Base-by-base conservation (phyloP, 495 filamentous ascomycete genomes). In the Immersiella caudata region DNA sequence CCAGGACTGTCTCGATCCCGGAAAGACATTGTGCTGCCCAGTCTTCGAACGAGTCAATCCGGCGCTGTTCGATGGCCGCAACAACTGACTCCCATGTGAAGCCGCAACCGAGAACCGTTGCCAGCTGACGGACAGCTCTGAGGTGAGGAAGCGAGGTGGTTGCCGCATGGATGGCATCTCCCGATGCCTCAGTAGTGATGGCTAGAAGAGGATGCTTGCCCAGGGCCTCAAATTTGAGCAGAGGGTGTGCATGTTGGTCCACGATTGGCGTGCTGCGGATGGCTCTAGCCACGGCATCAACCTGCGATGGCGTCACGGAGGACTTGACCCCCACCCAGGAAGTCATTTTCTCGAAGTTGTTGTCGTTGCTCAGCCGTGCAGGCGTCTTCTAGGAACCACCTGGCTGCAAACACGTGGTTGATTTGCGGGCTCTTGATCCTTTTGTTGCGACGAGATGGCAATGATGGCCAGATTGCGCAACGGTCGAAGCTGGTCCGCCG, bases 191-290 rank as follows among this genome's bases (percentile, higher is more conserved):
- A 36, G 87, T 90, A 9, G 88, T 88, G 73, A 95, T 89, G 49
- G 90, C 84, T 12, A 84, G 76, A 25, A 96, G 81, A 0, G 93
- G 79, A 70, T 93, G 75, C 56, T 79, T 77, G 27, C 59, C 62
- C 20, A 79, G 71, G 26, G 65, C 64, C 21, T 78, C 76, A 2
- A 70, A 56, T 60, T 73, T 80, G 56, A 85, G 79, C 0, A 86
- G 78, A 18, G 82, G 93, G 73, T 97, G 93, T 46, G 90, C 92
- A 79, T 97, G 93, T 73, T 94, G 89, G 74, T 97, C 93, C 73
- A 97, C 94, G 68, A 94, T 84, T 0, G 93, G 92, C 40, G 88
- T 91, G 18, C 71, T 82, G 66, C 85, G 83, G 58, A 95, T 88
- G 56, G 77, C 81, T 11, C 72, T 75, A 18, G 72, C 71, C 29